These are phyloP conservation scores for Hypoxylon crocopeplum DNA, from an alignment of 495 filamentous ascomycete species.

Conservation along the genomic window DNA sequence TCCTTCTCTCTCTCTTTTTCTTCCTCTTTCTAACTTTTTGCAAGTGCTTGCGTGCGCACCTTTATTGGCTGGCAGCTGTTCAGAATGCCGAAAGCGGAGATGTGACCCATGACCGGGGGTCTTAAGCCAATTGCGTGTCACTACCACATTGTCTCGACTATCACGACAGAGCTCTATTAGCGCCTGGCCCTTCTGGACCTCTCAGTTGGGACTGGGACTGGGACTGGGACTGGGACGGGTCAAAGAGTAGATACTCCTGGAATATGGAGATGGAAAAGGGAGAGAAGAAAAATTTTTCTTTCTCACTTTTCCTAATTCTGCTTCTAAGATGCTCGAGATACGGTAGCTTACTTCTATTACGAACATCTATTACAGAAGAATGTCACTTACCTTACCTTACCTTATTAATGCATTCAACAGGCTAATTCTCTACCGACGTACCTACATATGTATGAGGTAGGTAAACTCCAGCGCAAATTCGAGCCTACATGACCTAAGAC, in stretches of 20 bases:
- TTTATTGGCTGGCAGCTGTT: constrained; percentile 28
- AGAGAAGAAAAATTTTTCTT: constrained; percentile 14
- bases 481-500: not conserved
- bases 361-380: constrained; percentile 12
- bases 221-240: not conserved
- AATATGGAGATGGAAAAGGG: not conserved
- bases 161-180: constrained; percentile 39
- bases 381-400: not conserved
- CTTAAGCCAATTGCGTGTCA: constrained; percentile 35
- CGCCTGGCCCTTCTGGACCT: constrained; percentile 30
- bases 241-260: not conserved
- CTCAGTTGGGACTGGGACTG: constrained; percentile 15
- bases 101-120: constrained; percentile 27
- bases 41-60: constrained; percentile 34
- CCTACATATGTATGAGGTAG: too few species aligned
- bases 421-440: constrained; percentile 23
- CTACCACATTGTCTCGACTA: constrained; percentile 35
- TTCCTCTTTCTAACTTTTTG: constrained; percentile 32
- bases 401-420: constrained; percentile 23
- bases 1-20: not conserved
- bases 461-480: not conserved
- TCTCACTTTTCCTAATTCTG: constrained; percentile 3
- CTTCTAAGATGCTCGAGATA: not conserved
- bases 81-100: constrained; percentile 38
- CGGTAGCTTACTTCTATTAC: not conserved